These are phyloP conservation scores for Penicillium sp. DNA, from an alignment of 2,329 filamentous ascomycete species.

Conservation along the genomic window DNA sequence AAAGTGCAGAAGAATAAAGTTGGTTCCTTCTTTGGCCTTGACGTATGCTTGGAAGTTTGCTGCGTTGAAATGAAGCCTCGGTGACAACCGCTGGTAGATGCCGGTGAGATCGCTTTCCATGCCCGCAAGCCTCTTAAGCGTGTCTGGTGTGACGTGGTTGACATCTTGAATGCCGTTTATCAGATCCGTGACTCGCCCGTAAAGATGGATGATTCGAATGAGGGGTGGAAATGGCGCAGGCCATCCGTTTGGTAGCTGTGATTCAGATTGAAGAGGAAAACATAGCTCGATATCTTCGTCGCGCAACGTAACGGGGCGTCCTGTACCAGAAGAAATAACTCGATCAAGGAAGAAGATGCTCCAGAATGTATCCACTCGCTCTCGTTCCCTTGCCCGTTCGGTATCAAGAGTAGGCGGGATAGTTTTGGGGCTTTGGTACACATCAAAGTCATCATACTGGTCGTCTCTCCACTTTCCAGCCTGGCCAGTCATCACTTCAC, in stretches of 20 bases:
- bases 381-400: conserved; percentile 65
- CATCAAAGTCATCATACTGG: conserved; percentile 43
- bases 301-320: conserved; percentile 73
- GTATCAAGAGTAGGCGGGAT: conserved; percentile 49
- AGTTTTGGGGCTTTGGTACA: conserved; percentile 22
- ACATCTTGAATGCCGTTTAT: conserved; percentile 74
- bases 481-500: conserved; percentile 48
- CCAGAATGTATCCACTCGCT: conserved; percentile 85
- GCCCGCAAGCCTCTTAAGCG: conserved; percentile 64
- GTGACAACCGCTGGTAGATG: conserved; percentile 69
- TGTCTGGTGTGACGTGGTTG: conserved; percentile 70
- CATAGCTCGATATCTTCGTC: conserved; percentile 81
- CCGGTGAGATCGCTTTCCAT: conserved; percentile 76
- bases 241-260: conserved; percentile 57
- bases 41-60: conserved; percentile 82
- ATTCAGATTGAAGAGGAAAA: conserved; percentile 57
- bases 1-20: conserved; percentile 79
- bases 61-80: conserved; percentile 74
- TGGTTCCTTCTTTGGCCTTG: conserved; percentile 73
- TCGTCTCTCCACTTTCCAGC: conserved; percentile 43
- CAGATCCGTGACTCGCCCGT: conserved; percentile 77
- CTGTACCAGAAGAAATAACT: conserved; percentile 82
- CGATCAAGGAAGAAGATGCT: conserved; percentile 82
- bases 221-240: conserved; percentile 75
- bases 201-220: conserved; percentile 78